Evolutionary conservation across 2,329 filamentous ascomycete genomes (phyloP).

Genomic region (Penicillium sp.): DNA sequence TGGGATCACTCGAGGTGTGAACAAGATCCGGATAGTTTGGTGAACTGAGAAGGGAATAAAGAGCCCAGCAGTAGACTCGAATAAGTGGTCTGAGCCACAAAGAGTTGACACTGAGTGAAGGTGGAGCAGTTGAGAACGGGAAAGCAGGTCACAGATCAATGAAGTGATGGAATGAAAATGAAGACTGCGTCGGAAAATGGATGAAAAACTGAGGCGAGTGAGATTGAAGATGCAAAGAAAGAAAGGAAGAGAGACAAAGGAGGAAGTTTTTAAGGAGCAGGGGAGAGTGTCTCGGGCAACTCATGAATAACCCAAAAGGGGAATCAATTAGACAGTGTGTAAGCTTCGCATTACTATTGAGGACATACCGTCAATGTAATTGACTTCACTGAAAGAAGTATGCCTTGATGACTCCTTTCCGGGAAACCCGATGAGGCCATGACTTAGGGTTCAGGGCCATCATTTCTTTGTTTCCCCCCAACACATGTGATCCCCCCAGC

Average conservation of each 20-base stretch:
- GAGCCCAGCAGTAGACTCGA: background rate
- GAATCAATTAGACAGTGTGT: background rate
- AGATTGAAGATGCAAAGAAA: constrained; percentile 1
- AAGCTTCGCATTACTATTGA: too few species aligned
- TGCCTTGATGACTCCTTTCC: background rate
- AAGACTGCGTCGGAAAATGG: background rate
- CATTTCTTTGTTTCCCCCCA: background rate
- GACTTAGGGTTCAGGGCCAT: background rate
- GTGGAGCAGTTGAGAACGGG: background rate
- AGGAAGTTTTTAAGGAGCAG: constrained; percentile 2
- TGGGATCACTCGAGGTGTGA: too few species aligned
- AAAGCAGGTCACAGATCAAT: background rate
- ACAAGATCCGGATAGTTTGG: too few species aligned
- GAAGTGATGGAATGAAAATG: background rate
- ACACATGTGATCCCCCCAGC: background rate
- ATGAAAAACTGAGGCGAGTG: background rate
- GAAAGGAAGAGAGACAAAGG: constrained; percentile 7
- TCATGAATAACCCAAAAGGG: background rate
- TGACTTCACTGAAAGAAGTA: background rate
- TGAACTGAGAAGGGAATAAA: background rate
- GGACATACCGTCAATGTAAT: too few species aligned
- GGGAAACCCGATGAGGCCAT: background rate
- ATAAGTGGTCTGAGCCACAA: background rate
- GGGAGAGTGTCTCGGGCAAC: background rate
- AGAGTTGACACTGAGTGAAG: background rate